These are phyloP conservation scores for Auriscalpium microsporum DNA, from an alignment of 768 basidiomycete genomes.

Conservation along the genomic window DNA sequence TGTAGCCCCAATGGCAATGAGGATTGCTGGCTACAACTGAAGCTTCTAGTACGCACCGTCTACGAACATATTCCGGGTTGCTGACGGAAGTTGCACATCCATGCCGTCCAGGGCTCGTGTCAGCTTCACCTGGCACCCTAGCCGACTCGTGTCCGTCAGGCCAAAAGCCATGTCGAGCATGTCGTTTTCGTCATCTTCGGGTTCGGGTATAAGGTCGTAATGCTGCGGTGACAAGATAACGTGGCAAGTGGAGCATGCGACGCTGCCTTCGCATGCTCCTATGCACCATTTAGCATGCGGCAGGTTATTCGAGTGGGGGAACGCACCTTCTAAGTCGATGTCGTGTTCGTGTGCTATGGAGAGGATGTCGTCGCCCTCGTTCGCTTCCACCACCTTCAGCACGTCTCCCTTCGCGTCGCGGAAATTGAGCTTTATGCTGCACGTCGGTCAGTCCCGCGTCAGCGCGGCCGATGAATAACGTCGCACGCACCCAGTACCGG, in stretches of 20 bases:
- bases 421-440: constrained; percentile 84
- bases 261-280: constrained; percentile 96
- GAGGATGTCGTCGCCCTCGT: constrained; percentile 89
- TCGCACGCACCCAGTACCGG: constrained; percentile 56
- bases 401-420: constrained; percentile 76
- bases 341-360: constrained; percentile 92
- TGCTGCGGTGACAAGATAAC: constrained; percentile 75
- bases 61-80: constrained; percentile 96
- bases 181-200: constrained; percentile 96
- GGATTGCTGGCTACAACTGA: not conserved
- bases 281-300: not conserved
- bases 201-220: constrained; percentile 85
- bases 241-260: constrained; percentile 97
- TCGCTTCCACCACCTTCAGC: constrained; percentile 85
- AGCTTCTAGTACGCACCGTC: constrained; percentile 47
- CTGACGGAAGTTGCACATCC: constrained; percentile 75
- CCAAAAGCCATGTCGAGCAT: constrained; percentile 99
- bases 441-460: not conserved
- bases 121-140: constrained; percentile 73
- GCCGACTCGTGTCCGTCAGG: constrained; percentile 82
- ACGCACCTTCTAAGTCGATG: constrained; percentile 86
- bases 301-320: not conserved
- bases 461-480: not conserved
- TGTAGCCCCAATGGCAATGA: not conserved
- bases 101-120: constrained; percentile 81